Evolutionary conservation across 257 asterid species (phyloP).

Genomic region (Lantana camara): DNA sequence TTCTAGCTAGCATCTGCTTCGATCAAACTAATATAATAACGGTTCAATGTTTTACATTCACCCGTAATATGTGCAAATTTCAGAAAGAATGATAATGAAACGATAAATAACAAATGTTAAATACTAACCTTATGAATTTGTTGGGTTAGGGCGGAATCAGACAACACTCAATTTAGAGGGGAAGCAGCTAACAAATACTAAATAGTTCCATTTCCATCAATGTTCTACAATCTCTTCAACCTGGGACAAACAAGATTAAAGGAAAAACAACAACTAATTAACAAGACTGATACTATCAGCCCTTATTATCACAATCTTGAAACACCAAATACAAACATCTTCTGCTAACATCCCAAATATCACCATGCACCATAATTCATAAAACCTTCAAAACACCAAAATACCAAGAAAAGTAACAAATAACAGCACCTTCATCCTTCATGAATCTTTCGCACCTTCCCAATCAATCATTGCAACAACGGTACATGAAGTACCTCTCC

Average conservation of each 20-base stretch:
- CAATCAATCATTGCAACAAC: slow-evolving; percentile 74
- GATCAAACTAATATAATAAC: no score
- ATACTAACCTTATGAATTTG: no score
- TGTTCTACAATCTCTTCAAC: neutral
- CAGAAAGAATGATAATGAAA: no score
- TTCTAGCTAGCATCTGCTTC: no score
- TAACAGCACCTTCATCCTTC: neutral
- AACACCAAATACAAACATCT: neutral
- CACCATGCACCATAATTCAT: neutral
- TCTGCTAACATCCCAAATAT: neutral
- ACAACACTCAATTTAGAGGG: no score
- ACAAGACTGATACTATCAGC: slow-evolving; percentile 10
- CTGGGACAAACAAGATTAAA: neutral
- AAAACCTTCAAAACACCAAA: no score
- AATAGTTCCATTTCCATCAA: neutral
- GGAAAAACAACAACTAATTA: neutral
- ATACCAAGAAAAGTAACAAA: neutral
- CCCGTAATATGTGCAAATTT: no score
- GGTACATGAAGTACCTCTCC: slow-evolving; percentile 84
- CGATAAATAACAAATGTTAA: no score
- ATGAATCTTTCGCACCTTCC: neutral
- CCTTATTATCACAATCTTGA: slow-evolving; percentile 5
- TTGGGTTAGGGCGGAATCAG: no score
- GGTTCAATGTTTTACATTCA: no score
- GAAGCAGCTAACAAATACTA: neutral